Evolutionary conservation across 2,329 filamentous ascomycete genomes (phyloP), one percentile per base, ranked within the genome.

Genomic region (Helicocarpus griseus): DNA sequence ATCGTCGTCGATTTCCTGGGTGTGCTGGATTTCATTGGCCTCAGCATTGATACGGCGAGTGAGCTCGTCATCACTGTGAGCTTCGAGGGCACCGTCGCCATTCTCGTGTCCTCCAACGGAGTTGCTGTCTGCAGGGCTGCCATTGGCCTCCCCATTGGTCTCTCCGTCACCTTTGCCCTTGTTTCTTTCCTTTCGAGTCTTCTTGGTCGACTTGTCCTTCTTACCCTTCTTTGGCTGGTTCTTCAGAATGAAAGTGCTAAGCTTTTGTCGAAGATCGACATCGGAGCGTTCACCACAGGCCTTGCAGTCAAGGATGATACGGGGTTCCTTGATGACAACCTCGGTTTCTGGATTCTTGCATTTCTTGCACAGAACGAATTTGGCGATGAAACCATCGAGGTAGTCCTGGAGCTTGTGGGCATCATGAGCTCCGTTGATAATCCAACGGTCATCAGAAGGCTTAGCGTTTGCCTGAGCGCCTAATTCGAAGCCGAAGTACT

Each of bases 321-420:
- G 83, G 51, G 86, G 88, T 64, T 96, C 90, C 75, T 95, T 96
- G 79, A 97, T 89, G 66, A 86, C 82, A 66, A 97, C 85, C 60
- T 94, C 90, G 60, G 93, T 98, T 79, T 98, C 93, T 33, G 93
- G 93, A 72, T 98, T 98, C 83, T 95, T 95, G 85, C 93, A 98
- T 72, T 94, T 91, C 78, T 94, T 95, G 87, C 93, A 98, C 58
- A 98, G 89, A 65, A 98, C 93, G 62, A 97, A 98, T 76, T 89
- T 95, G 78, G 85, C 81, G 76, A 98, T 98, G 81, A 98, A 98
- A 63, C 90, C 90, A 70, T 97, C 91, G 46, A 98, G 87, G 64
- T 96, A 90, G 69, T 97, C 93, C 77, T 98, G 93, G 46, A 98
- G 86, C 79, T 97, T 97, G 71, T 79, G 76, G 57, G 91, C 84